Evolutionary conservation across 768 basidiomycete genomes (phyloP).

Genomic region (Pisolithus marmoratus): DNA sequence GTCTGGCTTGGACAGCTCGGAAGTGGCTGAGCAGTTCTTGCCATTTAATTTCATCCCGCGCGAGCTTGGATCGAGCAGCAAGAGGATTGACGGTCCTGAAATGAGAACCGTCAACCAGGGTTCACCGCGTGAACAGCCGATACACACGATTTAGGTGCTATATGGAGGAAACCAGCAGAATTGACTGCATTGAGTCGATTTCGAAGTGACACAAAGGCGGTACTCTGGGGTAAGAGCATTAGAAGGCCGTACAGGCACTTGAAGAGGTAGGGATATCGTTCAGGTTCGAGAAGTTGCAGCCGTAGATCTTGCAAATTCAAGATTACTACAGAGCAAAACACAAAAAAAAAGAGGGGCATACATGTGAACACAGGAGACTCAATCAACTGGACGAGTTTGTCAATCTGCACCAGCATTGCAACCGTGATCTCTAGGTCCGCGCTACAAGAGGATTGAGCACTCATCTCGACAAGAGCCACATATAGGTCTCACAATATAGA

Average conservation of each 20-base stretch:
- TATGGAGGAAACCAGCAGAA: slow-evolving; percentile 89
- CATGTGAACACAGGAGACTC: slow-evolving; percentile 99
- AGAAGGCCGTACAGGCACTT: slow-evolving; percentile 96
- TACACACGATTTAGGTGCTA: slow-evolving; percentile 78
- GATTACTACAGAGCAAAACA: background rate
- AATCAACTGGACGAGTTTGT: slow-evolving; percentile 95
- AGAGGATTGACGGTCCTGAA: slow-evolving; percentile 29
- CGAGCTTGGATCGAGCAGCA: slow-evolving; percentile 66
- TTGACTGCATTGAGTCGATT: slow-evolving; percentile 94
- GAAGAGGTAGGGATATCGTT: slow-evolving; percentile 92
- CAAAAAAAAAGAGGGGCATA: slow-evolving; percentile 30
- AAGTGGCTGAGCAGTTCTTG: slow-evolving; percentile 91
- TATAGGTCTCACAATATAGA: slow-evolving; percentile 75
- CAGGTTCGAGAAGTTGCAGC: slow-evolving; percentile 92
- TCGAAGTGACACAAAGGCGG: slow-evolving; percentile 89
- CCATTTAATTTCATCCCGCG: slow-evolving; percentile 95
- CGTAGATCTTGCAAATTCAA: slow-evolving; percentile 54
- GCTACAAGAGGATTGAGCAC: slow-evolving; percentile 35
- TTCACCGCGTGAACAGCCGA: background rate
- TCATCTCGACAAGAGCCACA: background rate
- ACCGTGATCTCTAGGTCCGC: slow-evolving; percentile 98
- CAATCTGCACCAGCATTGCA: slow-evolving; percentile 88
- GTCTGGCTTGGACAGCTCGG: slow-evolving; percentile 79
- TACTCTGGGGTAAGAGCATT: slow-evolving; percentile 96
- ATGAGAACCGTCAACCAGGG: slow-evolving; percentile 7